phyloP scores from a whole-genome alignment of 1,139 yeast genomes.

The Blastobotrys petasosporus region DNA sequence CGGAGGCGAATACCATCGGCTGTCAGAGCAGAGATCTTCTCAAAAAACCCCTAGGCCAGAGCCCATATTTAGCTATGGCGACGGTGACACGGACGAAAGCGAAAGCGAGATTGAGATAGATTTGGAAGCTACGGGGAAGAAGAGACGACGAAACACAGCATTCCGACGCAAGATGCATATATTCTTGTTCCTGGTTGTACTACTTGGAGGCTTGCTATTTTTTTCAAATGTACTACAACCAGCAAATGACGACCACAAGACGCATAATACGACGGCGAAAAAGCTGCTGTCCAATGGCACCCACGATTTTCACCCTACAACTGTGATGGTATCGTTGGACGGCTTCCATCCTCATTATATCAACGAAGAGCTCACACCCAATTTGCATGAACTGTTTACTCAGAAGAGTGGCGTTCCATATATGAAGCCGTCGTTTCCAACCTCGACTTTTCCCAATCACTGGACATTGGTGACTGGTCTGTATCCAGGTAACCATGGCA shows the following conservation, averaged over 20 bases:
- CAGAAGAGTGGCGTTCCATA: slow-evolving; percentile 68
- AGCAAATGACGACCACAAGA: neutral
- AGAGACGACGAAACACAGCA: slow-evolving; percentile 12
- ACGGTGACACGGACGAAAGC: slow-evolving; percentile 21
- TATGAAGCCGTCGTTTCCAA: slow-evolving; percentile 82
- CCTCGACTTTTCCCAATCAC: slow-evolving; percentile 86
- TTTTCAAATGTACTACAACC: slow-evolving; percentile 16
- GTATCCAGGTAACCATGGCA: slow-evolving; percentile 79
- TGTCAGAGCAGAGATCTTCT: slow-evolving; percentile 1
- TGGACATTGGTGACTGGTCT: slow-evolving; percentile 88
- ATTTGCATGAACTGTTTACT: slow-evolving; percentile 51
- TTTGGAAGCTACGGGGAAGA: slow-evolving; percentile 21
- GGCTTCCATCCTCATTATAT: slow-evolving; percentile 92
- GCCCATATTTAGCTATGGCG: slow-evolving; percentile 11
- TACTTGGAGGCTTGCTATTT: slow-evolving; percentile 17
- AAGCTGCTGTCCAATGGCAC: slow-evolving; percentile 59
- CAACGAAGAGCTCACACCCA: slow-evolving; percentile 61
- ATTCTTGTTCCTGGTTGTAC: slow-evolving; percentile 15
- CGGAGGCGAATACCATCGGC: slow-evolving; percentile 12
- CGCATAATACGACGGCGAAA: slow-evolving; percentile 3
- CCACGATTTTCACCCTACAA: slow-evolving; percentile 65
- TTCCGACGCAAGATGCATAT: slow-evolving; percentile 17
- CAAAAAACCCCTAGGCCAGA: slow-evolving; percentile 8
- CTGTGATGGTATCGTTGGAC: slow-evolving; percentile 70
- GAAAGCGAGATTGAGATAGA: slow-evolving; percentile 26